Evolutionary conservation across 2,329 filamentous ascomycete species (phyloP).

Genomic region (Cercospora citrullina): DNA sequence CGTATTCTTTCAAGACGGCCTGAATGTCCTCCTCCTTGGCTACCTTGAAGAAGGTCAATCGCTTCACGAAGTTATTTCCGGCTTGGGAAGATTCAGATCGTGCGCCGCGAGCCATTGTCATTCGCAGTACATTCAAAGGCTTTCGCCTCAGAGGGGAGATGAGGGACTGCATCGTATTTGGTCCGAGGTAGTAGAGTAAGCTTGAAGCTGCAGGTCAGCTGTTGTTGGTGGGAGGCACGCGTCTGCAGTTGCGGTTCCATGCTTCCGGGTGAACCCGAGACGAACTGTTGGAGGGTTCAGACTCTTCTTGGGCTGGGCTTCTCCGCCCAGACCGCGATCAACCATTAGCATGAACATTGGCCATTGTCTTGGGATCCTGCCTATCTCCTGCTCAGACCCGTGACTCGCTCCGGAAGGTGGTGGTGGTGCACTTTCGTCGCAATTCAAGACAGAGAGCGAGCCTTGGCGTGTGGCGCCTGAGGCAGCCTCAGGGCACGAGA

Average conservation of each 20-base stretch:
- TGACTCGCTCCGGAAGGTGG: too few relatives aligned
- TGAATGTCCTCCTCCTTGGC: constrained; percentile 50
- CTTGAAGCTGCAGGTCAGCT: background rate
- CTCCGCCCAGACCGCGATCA: background rate
- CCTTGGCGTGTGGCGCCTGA: too few relatives aligned
- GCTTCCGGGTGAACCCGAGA: background rate
- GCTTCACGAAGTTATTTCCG: constrained; percentile 42
- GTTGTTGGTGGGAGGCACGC: background rate
- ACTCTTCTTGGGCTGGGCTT: background rate
- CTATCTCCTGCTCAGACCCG: too few relatives aligned
- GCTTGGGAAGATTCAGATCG: constrained; percentile 21
- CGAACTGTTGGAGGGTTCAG: background rate
- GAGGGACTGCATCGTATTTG: constrained; percentile 1
- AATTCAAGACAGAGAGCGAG: too few relatives aligned
- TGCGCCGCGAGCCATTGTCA: background rate
- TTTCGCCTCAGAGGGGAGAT: background rate
- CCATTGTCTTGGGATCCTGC: background rate
- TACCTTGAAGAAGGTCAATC: constrained; percentile 57
- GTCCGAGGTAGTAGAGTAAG: background rate
- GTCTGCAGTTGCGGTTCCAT: background rate
- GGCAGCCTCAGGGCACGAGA: too few relatives aligned
- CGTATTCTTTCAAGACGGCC: constrained; percentile 48
- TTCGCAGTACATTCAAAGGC: background rate
- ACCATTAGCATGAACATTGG: background rate
- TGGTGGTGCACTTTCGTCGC: too few relatives aligned